These are phyloP conservation scores for Fusarium tupiense DNA, from an alignment of 2,329 filamentous ascomycete species.

Conservation along the genomic window DNA sequence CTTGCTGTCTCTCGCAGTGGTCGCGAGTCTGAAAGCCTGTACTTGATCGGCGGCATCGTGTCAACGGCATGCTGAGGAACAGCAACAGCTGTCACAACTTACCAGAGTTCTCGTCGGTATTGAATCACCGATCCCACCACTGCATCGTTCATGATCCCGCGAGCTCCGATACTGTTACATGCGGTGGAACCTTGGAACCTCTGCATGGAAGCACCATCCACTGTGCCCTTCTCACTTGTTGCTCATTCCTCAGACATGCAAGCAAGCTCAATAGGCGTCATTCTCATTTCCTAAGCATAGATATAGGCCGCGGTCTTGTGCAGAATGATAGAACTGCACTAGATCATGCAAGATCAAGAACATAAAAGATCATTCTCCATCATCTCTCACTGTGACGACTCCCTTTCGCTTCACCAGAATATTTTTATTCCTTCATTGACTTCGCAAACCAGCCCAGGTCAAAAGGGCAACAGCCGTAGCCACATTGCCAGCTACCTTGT, in stretches of 20 bases:
- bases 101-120: too few relatives aligned
- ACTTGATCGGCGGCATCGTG: not conserved
- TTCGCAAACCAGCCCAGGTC: not conserved
- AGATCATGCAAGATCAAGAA: not conserved
- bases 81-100: not conserved
- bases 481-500: not conserved
- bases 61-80: not conserved
- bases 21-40: conserved; percentile 27
- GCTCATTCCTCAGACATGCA: rapidly evolving
- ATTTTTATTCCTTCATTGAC: rapidly evolving
- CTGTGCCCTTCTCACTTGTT: not conserved
- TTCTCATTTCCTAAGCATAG: too few relatives aligned
- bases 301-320: too few relatives aligned
- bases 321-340: too few relatives aligned
- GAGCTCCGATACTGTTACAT: too few relatives aligned
- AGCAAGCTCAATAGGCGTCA: not conserved
- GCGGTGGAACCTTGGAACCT: not conserved
- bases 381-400: not conserved
- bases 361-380: not conserved
- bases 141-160: rapidly evolving
- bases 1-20: conserved; percentile 21
- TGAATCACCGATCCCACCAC: not conserved
- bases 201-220: not conserved
- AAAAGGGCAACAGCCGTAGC: not conserved
- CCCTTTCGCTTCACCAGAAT: not conserved